Evolutionary conservation across 2,329 filamentous ascomycete species (phyloP).

Genomic region (Claviceps capensis): DNA sequence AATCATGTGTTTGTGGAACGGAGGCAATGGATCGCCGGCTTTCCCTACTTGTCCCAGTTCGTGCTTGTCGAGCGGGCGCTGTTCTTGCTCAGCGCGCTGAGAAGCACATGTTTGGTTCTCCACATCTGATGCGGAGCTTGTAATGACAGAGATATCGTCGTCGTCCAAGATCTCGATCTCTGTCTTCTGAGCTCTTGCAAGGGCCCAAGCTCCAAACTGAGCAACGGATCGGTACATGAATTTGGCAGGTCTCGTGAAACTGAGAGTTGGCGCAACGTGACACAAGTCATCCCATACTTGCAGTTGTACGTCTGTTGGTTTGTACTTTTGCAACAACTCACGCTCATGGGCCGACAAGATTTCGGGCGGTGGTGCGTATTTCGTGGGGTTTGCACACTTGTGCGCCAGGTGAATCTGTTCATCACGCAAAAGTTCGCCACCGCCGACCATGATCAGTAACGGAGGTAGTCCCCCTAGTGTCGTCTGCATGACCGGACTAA

Average conservation of each 20-base stretch:
- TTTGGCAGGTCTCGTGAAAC: slow-evolving; percentile 90
- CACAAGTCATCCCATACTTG: slow-evolving; percentile 96
- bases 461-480: slow-evolving; percentile 84
- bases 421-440: slow-evolving; percentile 78
- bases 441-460: slow-evolving; percentile 72
- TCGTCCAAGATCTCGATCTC: slow-evolving; percentile 73
- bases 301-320: slow-evolving; percentile 80
- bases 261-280: slow-evolving; percentile 84
- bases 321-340: slow-evolving; percentile 49
- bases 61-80: slow-evolving; percentile 10
- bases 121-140: slow-evolving; percentile 34
- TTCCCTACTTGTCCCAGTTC: slow-evolving; percentile 49
- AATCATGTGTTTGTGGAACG: slow-evolving; percentile 80
- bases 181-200: slow-evolving; percentile 67
- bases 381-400: slow-evolving; percentile 73
- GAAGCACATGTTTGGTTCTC: slow-evolving; percentile 13
- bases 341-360: slow-evolving; percentile 50
- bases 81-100: slow-evolving; percentile 7
- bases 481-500: slow-evolving; percentile 78
- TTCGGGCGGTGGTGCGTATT: slow-evolving; percentile 56
- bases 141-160: slow-evolving; percentile 62
- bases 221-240: slow-evolving; percentile 89
- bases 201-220: slow-evolving; percentile 85
- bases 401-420: slow-evolving; percentile 94
- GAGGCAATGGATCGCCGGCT: slow-evolving; percentile 70